These are phyloP conservation scores for Verticillium alfalfae DNA, from an alignment of 2,329 filamentous ascomycete genomes.

Conservation along the genomic window DNA sequence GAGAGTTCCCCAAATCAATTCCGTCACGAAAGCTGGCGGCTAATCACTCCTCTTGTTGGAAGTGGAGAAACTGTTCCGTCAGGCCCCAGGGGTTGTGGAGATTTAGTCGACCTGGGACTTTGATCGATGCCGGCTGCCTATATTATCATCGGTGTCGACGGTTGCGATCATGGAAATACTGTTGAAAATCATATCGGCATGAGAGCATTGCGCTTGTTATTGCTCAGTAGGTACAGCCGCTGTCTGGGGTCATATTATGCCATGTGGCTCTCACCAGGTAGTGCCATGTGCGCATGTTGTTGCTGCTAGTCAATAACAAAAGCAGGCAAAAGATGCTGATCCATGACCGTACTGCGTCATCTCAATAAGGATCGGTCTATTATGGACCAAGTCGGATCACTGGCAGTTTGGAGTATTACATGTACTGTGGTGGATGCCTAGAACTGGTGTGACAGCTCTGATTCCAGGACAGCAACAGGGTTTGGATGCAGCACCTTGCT, in stretches of 20 bases:
- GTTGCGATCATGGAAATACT: too few species aligned
- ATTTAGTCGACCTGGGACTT: not conserved
- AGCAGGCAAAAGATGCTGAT: too few species aligned
- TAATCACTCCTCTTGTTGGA: not conserved
- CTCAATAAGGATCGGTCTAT: too few species aligned
- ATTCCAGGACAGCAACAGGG: not conserved
- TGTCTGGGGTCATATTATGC: too few species aligned
- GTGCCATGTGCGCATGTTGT: too few species aligned
- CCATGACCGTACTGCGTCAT: too few species aligned
- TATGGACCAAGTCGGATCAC: too few species aligned
- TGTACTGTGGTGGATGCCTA: not conserved
- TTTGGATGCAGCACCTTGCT: not conserved
- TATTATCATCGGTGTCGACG: not conserved
- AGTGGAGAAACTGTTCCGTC: not conserved
- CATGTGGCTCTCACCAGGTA: too few species aligned
- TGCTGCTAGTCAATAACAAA: too few species aligned
- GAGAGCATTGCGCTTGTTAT: too few species aligned
- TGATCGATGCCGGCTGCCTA: not conserved
- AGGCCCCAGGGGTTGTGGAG: not conserved
- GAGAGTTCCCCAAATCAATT: not conserved
- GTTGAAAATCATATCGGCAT: too few species aligned
- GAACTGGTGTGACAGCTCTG: not conserved
- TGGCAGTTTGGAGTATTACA: not conserved
- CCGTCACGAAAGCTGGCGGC: not conserved
- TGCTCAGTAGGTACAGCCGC: too few species aligned